Evolutionary conservation across 148 eudicot genomes (phyloP), one percentile per base, ranked within the genome.

Genomic region (Cornus kousa): DNA sequence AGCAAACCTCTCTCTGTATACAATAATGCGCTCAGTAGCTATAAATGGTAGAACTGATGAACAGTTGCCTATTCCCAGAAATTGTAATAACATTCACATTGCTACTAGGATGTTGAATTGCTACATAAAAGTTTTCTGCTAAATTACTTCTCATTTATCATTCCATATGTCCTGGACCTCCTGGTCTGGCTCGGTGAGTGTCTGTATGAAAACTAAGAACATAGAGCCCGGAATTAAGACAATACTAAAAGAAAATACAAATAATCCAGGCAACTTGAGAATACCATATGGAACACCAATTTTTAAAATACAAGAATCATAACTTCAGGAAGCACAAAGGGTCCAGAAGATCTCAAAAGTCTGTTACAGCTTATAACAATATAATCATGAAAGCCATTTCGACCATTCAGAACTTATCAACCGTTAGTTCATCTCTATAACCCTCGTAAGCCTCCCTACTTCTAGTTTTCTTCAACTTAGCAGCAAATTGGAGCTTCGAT

Each of bases 391-490:
- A 14, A 72, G 31, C 62, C 67, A 74, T 16, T 22, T 8, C 9
- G 48, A 43, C 48, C 48, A 43, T 43, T 90, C 85, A 93, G 74
- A 90, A 96, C 86, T 92, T 96, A 5, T 91, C 98, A 50, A 92
- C 91, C 46, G 60, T 62, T 8, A 96, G 32, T 40, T 98, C 99
- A 83, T 84, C 94, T 55, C 97, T 86, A 71, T 90, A 87, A 80
- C 87, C 88, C 85, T 96, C 97, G 64, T 96, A 96, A 20, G 92
- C 99, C 74, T 90, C 91, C 74, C 97, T 85, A 78, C 88, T 88
- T 85, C 99, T 84, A 5, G 90, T 78, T 82, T 88, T 96, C 89
- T 88, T 93, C 92, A 96, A 80, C 68, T 95, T 97, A 35, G 93
- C 97, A 5, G 91, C 79, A 83, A 96, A 87, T 78, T 90, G 79